These are phyloP conservation scores for Uncinocarpus reesii DNA, from an alignment of 2,329 filamentous ascomycete species.

Conservation along the genomic window DNA sequence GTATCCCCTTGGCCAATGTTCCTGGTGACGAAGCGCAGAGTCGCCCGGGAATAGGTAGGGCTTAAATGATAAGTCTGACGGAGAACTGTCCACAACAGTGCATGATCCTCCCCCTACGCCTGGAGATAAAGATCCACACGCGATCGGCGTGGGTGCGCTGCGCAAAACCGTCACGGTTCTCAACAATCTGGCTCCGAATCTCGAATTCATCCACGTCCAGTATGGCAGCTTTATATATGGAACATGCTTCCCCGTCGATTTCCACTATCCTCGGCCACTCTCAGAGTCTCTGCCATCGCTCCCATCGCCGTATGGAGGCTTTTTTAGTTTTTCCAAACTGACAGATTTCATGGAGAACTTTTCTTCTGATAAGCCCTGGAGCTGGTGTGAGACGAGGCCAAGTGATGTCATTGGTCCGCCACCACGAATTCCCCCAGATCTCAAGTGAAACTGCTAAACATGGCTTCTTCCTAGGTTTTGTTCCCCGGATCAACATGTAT, in stretches of 20 bases:
- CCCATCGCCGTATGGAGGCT: conserved; percentile 18
- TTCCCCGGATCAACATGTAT: conserved; percentile 12
- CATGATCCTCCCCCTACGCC: conserved; percentile 11
- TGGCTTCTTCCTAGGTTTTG: conserved; percentile 10
- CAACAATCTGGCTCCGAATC: conserved; percentile 18
- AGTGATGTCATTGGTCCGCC: conserved; percentile 21
- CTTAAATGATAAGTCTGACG: neutral
- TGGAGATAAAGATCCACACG: conserved; percentile 4
- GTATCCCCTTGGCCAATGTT: too few relatives aligned
- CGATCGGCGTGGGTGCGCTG: conserved; percentile 13
- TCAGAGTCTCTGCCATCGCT: conserved; percentile 22
- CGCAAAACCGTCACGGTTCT: conserved; percentile 18
- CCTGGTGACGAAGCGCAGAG: neutral
- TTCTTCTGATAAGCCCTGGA: conserved; percentile 22
- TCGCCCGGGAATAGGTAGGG: neutral
- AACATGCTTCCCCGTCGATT: conserved; percentile 23
- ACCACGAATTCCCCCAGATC: neutral
- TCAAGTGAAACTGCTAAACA: neutral
- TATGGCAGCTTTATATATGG: conserved; percentile 23
- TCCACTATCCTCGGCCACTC: conserved; percentile 22
- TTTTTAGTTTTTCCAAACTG: conserved; percentile 23
- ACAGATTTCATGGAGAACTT: conserved; percentile 21
- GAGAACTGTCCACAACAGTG: neutral
- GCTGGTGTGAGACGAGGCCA: conserved; percentile 23
- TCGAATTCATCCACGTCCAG: conserved; percentile 21